Evolutionary conservation across 2,329 filamentous ascomycete species (phyloP), one percentile per base, ranked within the genome.

Genomic region (Pseudogymnoascus sp.): DNA sequence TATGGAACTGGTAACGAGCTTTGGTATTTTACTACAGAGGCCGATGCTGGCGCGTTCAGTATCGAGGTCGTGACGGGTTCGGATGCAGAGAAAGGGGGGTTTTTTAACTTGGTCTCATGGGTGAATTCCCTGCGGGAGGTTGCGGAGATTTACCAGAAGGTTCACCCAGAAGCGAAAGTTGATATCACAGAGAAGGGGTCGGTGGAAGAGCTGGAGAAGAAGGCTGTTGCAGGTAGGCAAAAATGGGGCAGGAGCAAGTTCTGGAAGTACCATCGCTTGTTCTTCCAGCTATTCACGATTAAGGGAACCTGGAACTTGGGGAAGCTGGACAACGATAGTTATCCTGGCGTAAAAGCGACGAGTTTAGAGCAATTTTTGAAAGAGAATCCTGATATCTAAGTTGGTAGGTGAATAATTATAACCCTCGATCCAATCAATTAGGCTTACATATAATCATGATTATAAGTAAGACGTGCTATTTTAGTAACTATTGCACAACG

Each of bases 61-160:
- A 54, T 64, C 11, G 64, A 63, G 29, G 65, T 62, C 14, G 45
- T 65, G 29, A 61, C 45, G 16, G 61, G 36, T 6, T 61, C 65
- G 6, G 31, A 40, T 31, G 64, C 61, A 2, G 61, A 62, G 3
- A 23, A 64, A 11, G 64, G 65, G 2, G 65, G 61, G 0, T 23
- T 65, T 29, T 34, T 54, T 5, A 40, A 59, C 36, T 61, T 65
- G 21, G 40, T 54, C 10, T 37, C 21, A 12, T 64, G 60, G 60
- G 60, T 42, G 21, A 62, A 68, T 37, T 68, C 66, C 5, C 64
- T 63, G n/a, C 60, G 29, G 18, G 61, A 62, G 16, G 39, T 62
- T 14, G 61, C 45, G 18, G 39, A 34, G 12, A 47, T 47, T 16
- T 47, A 47, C 39, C 10, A 57, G 7, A 62, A 29, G n/a, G 37